phyloP scores from a whole-genome alignment of 2,329 filamentous ascomycete species.

The Nemania serpens region DNA sequence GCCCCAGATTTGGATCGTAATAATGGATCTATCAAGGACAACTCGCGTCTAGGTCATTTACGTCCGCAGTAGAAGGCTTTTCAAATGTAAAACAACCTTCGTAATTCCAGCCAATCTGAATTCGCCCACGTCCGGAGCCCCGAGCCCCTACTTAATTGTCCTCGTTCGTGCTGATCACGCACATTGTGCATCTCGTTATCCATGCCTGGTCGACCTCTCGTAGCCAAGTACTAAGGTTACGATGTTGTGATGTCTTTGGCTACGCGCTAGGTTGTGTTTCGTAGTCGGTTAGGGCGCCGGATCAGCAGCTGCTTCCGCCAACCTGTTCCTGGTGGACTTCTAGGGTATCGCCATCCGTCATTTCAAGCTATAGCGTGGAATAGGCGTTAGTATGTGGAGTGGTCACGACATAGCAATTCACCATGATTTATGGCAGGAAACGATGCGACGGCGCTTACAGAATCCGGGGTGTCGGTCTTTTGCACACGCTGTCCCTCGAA shows the following conservation, averaged over 20 bases:
- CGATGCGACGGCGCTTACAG: conserved; percentile 62
- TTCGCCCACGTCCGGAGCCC: conserved; percentile 15
- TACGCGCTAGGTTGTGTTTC: not conserved
- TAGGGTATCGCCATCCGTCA: conserved; percentile 93
- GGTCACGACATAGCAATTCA: not conserved
- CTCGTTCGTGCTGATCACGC: not conserved
- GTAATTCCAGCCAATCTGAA: not conserved
- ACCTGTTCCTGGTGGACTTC: conserved; percentile 99
- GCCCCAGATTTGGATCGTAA: conserved; percentile 2
- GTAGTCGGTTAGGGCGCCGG: conserved; percentile 34
- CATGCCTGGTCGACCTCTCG: conserved; percentile 1
- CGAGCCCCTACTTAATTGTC: not conserved
- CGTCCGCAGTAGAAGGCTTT: conserved; percentile 1
- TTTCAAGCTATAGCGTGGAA: conserved; percentile 72
- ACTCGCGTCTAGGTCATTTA: not conserved
- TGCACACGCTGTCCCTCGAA: conserved; percentile 96
- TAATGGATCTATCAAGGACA: not conserved
- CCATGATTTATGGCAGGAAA: too few relatives aligned
- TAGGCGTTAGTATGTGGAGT: not conserved
- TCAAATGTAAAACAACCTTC: conserved; percentile 1
- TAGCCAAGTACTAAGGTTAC: not conserved
- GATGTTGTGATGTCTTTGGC: not conserved
- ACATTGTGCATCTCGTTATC: not conserved
- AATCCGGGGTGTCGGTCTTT: conserved; percentile 85
- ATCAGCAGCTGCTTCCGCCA: conserved; percentile 59